phyloP scores from a whole-genome alignment of 441 rosid species.

The Adansonia rubrostipa region DNA sequence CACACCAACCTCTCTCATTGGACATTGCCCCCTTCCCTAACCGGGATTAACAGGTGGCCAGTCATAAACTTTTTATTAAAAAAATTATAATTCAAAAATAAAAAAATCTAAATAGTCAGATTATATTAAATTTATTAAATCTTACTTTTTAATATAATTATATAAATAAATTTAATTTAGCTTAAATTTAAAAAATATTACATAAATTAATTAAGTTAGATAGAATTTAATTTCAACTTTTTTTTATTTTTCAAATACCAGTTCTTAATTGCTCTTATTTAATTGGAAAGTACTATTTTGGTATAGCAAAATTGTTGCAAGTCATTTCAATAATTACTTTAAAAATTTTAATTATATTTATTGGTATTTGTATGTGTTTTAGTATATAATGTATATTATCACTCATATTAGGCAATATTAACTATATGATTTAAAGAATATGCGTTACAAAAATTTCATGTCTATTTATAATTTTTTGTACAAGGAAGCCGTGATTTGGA shows the following conservation, averaged over 20 bases:
- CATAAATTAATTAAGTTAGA: not conserved
- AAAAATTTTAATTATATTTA: too few relatives aligned
- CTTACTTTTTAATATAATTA: not conserved
- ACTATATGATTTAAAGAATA: not conserved
- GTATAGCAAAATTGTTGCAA: not conserved
- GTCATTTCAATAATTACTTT: too few relatives aligned
- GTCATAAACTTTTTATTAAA: not conserved
- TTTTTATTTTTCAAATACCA: not conserved
- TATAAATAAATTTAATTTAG: not conserved
- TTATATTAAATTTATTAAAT: not conserved
- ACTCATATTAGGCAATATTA: not conserved
- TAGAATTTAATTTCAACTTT: too few relatives aligned
- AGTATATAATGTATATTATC: too few relatives aligned
- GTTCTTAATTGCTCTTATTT: not conserved
- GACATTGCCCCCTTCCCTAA: not conserved
- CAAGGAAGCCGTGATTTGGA: too few relatives aligned
- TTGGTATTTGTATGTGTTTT: too few relatives aligned
- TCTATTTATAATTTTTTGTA: too few relatives aligned
- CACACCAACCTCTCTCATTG: slow-evolving; percentile 23
- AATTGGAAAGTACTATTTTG: not conserved
- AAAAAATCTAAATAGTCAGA: too few relatives aligned
- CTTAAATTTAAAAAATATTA: too few relatives aligned
- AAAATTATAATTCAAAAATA: too few relatives aligned
- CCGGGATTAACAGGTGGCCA: slow-evolving; percentile 28
- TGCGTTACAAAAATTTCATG: not conserved